Base-by-base conservation (phyloP, 2,329 filamentous ascomycete genomes). In the Ophiostoma perfectum region DNA sequence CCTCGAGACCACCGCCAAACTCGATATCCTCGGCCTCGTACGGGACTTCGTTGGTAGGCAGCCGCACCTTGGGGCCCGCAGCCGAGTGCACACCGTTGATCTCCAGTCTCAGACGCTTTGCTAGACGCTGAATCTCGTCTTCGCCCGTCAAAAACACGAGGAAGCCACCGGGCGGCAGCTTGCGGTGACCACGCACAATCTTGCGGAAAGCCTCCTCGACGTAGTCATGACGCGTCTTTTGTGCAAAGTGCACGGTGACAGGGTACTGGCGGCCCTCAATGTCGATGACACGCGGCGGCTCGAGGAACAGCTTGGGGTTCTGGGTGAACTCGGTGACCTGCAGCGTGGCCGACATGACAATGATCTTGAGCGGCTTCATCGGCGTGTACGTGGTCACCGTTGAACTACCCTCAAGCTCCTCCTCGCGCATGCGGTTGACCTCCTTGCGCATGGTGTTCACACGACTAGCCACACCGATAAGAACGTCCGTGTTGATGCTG, bases 291-390 rank as follows among this genome's bases (percentile, higher is more conserved):
- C 93, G 94, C 0, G 95, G 95, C 2, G 91, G 84, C 0, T 81
- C 83, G 4, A 88, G 81, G 78, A 99, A 99, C 0, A 99, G 82
- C 16, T 84, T 88, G 8, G 86, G 80, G 75, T 99, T 98, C 75
- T 92, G 86, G 0, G 92, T 92, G 73, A 99, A 91, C 75, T 98
- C 94, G 12, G 92, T 91, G 63, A 98, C 91, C 70, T 93, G 85
- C 45, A 99, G 82, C 2, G 95, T 99, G 60, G 95, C 95, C 70
- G 94, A 98, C 96, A 99, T 99, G 79, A 99, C 96, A 70, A 99
- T 87, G 8, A 99, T 84, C 78, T 98, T 99, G 66, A 99, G 79
- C 0, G 93, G 93, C 72, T 88, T 89, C 41, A 90, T 80, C 0
- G 86, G 80, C 70, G 95, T 63, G 14, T 42, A 63, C 6, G 60